Percentiles rank a stretch among this genome's conserved stretches.
These are phyloP conservation scores for Lolium multiflorum DNA, from an alignment of 176 grass and related monocot species.

Conservation along the genomic window DNA sequence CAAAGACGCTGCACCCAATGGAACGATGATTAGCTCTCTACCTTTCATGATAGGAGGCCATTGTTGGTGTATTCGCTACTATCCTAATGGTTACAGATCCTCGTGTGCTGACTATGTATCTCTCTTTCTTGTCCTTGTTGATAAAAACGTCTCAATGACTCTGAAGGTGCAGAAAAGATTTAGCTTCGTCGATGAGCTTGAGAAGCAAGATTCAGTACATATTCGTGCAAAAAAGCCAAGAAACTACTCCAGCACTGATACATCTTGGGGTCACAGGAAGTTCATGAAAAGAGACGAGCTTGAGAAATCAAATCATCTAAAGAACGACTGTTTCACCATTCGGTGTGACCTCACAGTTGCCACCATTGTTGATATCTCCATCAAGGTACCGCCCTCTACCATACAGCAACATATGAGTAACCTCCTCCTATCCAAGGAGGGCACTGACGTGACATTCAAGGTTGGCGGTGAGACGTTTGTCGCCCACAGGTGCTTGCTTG, in stretches of 20 bases:
- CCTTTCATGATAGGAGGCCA: background rate
- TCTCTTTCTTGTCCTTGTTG: background rate
- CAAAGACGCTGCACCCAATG: background rate
- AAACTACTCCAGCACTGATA: background rate
- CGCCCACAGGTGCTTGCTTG: background rate
- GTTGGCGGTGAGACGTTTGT: background rate
- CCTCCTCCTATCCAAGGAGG: background rate
- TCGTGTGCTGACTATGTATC: fast-evolving
- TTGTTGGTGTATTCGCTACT: background rate
- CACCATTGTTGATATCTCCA: background rate
- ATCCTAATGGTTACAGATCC: background rate
- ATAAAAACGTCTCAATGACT: background rate
- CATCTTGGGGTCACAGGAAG: background rate
- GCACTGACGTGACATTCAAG: background rate
- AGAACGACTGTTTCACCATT: background rate
- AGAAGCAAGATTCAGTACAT: background rate
- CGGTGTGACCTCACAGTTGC: background rate
- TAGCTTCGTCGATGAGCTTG: background rate
- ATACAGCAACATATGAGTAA: background rate
- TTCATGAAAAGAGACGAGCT: background rate
- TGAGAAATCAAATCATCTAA: background rate
- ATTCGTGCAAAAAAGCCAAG: background rate
- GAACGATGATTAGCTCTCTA: background rate
- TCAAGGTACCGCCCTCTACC: background rate
- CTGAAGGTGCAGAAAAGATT: background rate